Conservation (phyloP, 2,329 filamentous ascomycete genomes). For the Pseudogymnoascus sp. region DNA sequence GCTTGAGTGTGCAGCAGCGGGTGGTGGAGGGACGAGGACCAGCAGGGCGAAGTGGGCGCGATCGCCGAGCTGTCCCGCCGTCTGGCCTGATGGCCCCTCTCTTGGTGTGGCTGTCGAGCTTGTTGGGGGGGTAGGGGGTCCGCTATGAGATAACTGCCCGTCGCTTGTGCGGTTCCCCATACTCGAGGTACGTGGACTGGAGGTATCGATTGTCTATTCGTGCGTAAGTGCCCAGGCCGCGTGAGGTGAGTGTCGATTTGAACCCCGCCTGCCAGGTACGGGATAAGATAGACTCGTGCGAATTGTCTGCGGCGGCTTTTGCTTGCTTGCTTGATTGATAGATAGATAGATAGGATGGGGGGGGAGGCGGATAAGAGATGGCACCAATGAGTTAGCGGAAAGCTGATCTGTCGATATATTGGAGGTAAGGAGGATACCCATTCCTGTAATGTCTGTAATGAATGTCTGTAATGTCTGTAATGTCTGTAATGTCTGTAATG, state of each 20-base stretch:
- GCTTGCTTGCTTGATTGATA: not conserved
- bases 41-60: not conserved
- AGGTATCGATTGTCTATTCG: not conserved
- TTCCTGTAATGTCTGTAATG: not conserved
- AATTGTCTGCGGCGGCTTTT: too few species aligned
- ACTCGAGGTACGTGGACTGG: not conserved
- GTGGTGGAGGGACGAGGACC: not conserved
- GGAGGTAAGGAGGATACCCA: not conserved
- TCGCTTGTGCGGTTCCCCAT: not conserved
- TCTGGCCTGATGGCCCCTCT: not conserved
- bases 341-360: not conserved
- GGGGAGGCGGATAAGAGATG: not conserved
- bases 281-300: not conserved
- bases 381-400: not conserved
- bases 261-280: not conserved
- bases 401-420: not conserved
- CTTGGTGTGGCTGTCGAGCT: not conserved
- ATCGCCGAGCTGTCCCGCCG: constrained; percentile 6
- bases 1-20: constrained; percentile 4
- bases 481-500: not conserved
- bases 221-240: not conserved
- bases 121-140: not conserved
- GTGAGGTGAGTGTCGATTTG: too few species aligned
- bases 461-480: too few species aligned
- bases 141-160: constrained; percentile 9